phyloP scores from a whole-genome alignment of 352 stramenopile genomes.

The Phytophthora podocarpi region DNA sequence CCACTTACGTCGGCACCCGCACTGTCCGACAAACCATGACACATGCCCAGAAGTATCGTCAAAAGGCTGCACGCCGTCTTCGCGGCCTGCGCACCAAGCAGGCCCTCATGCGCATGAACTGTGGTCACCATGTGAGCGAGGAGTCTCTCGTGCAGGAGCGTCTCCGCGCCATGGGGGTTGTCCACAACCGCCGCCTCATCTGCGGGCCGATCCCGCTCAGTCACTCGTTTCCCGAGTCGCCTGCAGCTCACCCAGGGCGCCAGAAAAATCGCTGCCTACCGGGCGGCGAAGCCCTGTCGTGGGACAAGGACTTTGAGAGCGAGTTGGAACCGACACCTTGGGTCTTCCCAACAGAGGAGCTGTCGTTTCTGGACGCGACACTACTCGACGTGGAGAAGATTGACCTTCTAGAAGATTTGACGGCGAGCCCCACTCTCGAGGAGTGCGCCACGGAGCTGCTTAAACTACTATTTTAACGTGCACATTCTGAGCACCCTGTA shows the following conservation, averaged over 20 bases:
- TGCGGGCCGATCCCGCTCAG: constrained; percentile 13
- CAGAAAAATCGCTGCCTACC: background rate
- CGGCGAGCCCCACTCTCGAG: constrained; percentile 49
- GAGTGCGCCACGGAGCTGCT: constrained; percentile 67
- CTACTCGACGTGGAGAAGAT: constrained; percentile 12
- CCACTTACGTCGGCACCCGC: constrained; percentile 65
- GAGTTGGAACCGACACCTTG: constrained; percentile 3
- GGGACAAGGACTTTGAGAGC: constrained; percentile 3
- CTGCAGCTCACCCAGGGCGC: background rate
- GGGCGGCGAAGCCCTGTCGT: background rate
- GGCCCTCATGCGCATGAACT: constrained; percentile 76
- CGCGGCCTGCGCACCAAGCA: constrained; percentile 72
- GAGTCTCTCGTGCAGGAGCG: constrained; percentile 70
- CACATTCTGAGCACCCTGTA: constrained; percentile 7
- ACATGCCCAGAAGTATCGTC: constrained; percentile 75
- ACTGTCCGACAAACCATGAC: constrained; percentile 81
- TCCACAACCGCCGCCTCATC: background rate
- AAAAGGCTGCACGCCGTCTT: constrained; percentile 62
- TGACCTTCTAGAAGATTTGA: constrained; percentile 37
- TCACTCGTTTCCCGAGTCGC: background rate
- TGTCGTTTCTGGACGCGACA: constrained; percentile 16
- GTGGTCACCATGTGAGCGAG: constrained; percentile 64
- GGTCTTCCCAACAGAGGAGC: constrained; percentile 8
- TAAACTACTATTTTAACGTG: constrained; percentile 58
- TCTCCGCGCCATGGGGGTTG: constrained; percentile 39